A percentile compares a stretch with the other conserved stretches of the same genome.
These are phyloP conservation scores for Kwoniella shandongensis DNA, from an alignment of 768 basidiomycete species.

Conservation along the genomic window DNA sequence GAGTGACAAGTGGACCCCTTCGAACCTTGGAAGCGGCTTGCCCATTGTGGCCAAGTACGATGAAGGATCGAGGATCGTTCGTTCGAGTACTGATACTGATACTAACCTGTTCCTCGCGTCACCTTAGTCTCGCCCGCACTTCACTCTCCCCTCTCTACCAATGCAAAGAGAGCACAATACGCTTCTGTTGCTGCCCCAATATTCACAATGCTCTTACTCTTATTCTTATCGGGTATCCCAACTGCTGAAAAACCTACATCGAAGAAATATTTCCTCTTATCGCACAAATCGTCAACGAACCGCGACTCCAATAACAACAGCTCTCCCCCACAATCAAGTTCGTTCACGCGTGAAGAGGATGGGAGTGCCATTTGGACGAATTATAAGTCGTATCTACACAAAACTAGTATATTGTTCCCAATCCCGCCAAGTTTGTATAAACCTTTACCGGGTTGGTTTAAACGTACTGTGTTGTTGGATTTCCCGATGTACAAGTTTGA, in stretches of 20 bases:
- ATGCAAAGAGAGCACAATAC: constrained; percentile 62
- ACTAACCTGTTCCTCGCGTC: constrained; percentile 57
- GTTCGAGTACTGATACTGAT: constrained; percentile 59
- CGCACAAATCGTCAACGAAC: constrained; percentile 45
- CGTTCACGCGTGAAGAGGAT: constrained; percentile 6
- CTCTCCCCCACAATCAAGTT: too few species aligned
- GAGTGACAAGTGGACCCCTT: constrained; percentile 14
- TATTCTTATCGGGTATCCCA: constrained; percentile 71
- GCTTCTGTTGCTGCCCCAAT: constrained; percentile 65
- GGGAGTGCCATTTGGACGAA: constrained; percentile 39
- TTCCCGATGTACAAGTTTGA: constrained; percentile 65
- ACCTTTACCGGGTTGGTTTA: constrained; percentile 60
- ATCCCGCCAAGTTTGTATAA: constrained; percentile 63
- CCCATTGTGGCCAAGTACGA: too few species aligned
- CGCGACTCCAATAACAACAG: background rate
- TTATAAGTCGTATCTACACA: constrained; percentile 62
- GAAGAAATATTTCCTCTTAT: constrained; percentile 62
- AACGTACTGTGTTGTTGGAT: constrained; percentile 63
- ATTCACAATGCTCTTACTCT: constrained; percentile 61
- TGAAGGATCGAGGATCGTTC: too few species aligned
- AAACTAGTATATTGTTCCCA: constrained; percentile 66
- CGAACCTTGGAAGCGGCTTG: too few species aligned
- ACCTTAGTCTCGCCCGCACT: constrained; percentile 63
- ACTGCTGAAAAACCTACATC: constrained; percentile 69
- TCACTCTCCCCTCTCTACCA: constrained; percentile 56